These are phyloP conservation scores for Penicillium cosmopolitanum DNA, from an alignment of 495 filamentous ascomycete species.

Conservation along the genomic window DNA sequence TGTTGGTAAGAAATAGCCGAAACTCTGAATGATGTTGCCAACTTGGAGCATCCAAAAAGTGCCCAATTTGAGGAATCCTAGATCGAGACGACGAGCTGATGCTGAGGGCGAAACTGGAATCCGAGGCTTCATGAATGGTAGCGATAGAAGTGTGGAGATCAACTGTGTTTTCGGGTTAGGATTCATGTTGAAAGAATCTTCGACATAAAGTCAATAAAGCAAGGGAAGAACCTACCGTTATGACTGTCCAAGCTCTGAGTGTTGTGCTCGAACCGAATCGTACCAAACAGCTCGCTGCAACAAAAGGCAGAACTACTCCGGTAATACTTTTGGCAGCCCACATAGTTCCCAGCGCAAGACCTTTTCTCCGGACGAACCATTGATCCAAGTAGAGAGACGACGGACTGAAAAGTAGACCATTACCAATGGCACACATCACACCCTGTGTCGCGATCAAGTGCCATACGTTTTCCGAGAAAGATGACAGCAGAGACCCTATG, in stretches of 20 bases:
- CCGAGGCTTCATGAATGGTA: slow-evolving; percentile 61
- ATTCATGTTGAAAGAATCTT: too few relatives aligned
- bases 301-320: slow-evolving; percentile 56
- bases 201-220: not conserved
- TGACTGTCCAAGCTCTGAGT: slow-evolving; percentile 55
- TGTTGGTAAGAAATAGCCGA: slow-evolving; percentile 69
- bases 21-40: slow-evolving; percentile 62
- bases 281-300: slow-evolving; percentile 54
- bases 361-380: slow-evolving; percentile 59
- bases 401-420: slow-evolving; percentile 53
- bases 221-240: slow-evolving; percentile 31
- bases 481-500: slow-evolving; percentile 44
- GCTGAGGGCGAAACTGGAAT: slow-evolving; percentile 47
- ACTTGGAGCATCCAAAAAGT: slow-evolving; percentile 60
- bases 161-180: slow-evolving; percentile 23
- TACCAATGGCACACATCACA: slow-evolving; percentile 56
- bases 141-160: slow-evolving; percentile 54
- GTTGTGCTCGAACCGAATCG: slow-evolving; percentile 60
- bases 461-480: slow-evolving; percentile 53
- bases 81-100: slow-evolving; percentile 40
- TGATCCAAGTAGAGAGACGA: slow-evolving; percentile 59
- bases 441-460: slow-evolving; percentile 61
- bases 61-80: slow-evolving; percentile 49
- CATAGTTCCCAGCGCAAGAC: slow-evolving; percentile 58
- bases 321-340: slow-evolving; percentile 56